Evolutionary conservation across 352 stramenopile genomes (phyloP).

Genomic region (Globisporangium emineosum): DNA sequence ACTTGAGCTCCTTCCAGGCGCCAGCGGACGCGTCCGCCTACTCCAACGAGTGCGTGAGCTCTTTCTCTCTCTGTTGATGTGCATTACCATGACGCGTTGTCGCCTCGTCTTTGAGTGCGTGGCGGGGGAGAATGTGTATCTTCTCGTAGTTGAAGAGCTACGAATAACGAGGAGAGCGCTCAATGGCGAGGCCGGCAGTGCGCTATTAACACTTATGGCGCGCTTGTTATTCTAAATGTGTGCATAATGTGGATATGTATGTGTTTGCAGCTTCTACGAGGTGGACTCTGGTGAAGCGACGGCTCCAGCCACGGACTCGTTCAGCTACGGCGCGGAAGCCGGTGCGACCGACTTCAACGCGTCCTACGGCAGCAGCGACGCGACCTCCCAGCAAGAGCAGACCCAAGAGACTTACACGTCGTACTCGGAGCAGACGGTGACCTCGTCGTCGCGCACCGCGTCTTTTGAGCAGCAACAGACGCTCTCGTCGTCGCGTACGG

Average conservation of each 20-base stretch:
- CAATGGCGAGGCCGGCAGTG: background rate
- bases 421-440: constrained; percentile 1
- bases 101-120: background rate
- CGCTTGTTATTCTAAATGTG: background rate
- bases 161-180: background rate
- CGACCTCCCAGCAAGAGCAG: constrained; percentile 16
- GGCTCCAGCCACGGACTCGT: constrained; percentile 11
- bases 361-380: constrained; percentile 16
- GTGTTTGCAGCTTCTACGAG: constrained; percentile 53
- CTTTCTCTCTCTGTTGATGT: background rate
- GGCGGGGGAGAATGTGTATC: background rate
- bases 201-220: background rate
- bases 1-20: constrained; percentile 62
- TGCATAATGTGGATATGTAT: background rate
- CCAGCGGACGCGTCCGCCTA: constrained; percentile 35
- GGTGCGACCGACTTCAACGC: constrained; percentile 24
- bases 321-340: constrained; percentile 9
- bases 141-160: constrained; percentile 16
- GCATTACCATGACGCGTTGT: background rate
- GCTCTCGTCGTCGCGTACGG: no score
- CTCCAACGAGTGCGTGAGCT: constrained; percentile 48
- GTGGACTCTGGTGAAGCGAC: constrained; percentile 40
- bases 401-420: constrained; percentile 23
- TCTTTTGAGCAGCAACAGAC: constrained; percentile 23
- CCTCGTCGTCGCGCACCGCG: constrained; percentile 16